These are phyloP conservation scores for Solanum ossicruentum DNA, from an alignment of 257 asterid species.

Conservation along the genomic window DNA sequence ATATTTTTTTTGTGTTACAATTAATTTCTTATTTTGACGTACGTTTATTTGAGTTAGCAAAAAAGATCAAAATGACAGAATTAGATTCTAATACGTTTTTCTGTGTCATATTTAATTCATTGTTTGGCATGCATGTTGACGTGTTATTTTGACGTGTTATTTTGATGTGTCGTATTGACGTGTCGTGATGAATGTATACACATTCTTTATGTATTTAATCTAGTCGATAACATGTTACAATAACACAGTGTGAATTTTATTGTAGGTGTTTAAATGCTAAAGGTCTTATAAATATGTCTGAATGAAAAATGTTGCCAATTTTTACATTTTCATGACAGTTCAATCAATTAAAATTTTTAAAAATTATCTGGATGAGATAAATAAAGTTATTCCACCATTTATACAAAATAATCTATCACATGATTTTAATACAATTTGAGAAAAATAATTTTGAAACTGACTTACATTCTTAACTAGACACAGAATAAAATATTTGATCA, in stretches of 20 bases:
- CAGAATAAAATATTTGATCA: too few relatives aligned
- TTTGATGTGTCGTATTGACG: too few relatives aligned
- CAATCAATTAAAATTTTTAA: not conserved
- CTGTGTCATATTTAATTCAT: too few relatives aligned
- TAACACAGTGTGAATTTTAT: too few relatives aligned
- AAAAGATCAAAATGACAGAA: not conserved
- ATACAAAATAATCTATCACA: not conserved
- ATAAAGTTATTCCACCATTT: not conserved
- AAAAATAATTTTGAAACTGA: not conserved
- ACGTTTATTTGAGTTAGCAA: not conserved
- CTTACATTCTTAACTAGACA: too few relatives aligned
- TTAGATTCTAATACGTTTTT: not conserved
- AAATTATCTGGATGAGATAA: not conserved
- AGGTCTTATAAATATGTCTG: not conserved
- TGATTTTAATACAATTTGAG: not conserved
- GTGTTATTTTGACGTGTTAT: too few relatives aligned
- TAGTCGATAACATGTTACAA: too few relatives aligned
- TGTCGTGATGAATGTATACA: too few relatives aligned
- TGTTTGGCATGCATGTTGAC: too few relatives aligned
- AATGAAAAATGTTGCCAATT: not conserved
- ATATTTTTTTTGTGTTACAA: not conserved
- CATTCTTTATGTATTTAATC: too few relatives aligned
- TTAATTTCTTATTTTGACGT: not conserved
- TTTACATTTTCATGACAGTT: not conserved
- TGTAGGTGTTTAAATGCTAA: not conserved